Conservation (phyloP, 2,329 filamentous ascomycete species). For the Lachnellula subtilissima region DNA sequence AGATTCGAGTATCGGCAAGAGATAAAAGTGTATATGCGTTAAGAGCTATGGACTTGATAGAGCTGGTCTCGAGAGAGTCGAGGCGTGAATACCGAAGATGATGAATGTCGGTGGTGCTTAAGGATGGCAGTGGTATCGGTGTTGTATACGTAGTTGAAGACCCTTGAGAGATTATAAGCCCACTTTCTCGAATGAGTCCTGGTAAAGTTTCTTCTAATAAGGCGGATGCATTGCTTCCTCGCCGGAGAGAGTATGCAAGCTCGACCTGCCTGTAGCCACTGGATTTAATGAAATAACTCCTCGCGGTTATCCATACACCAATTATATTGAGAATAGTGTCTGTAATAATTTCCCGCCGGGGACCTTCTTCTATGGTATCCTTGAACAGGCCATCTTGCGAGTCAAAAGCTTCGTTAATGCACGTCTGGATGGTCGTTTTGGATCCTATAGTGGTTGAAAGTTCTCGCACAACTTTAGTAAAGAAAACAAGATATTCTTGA, state of each 20-base stretch:
- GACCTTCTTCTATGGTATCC: background rate
- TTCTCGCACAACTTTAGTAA: background rate
- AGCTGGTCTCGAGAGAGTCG: background rate
- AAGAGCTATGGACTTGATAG: conserved; percentile 1
- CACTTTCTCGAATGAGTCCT: background rate
- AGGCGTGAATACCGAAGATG: background rate
- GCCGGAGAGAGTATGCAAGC: background rate
- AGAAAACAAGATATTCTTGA: background rate
- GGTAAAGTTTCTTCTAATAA: background rate
- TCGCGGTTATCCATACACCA: background rate
- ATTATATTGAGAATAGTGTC: conserved; percentile 1
- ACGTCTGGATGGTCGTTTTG: background rate
- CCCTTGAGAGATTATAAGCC: background rate
- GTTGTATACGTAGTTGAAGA: background rate
- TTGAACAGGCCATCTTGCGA: background rate
- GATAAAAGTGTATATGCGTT: conserved; percentile 3
- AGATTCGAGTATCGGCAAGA: conserved; percentile 2
- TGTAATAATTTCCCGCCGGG: background rate
- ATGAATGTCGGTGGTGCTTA: background rate
- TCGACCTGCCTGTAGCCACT: background rate
- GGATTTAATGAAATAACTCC: conserved; percentile 2
- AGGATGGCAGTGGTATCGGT: background rate
- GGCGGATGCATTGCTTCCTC: background rate
- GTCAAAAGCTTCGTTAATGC: background rate
- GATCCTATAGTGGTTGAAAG: background rate